Conservation (phyloP, 495 filamentous ascomycete species). For the Chaetomium tenue region DNA sequence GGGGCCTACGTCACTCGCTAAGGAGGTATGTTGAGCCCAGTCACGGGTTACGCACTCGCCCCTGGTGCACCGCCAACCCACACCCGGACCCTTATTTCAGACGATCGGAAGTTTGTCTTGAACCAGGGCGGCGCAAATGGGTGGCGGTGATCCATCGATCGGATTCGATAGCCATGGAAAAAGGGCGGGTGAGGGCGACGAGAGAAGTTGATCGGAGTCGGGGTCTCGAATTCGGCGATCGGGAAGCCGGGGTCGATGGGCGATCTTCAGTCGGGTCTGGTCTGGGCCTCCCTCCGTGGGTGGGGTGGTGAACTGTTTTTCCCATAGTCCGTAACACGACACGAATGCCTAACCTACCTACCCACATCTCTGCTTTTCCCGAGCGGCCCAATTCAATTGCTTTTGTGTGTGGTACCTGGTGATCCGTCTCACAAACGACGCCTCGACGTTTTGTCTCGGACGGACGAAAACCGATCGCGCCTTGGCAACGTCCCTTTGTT, state of each 20-base stretch:
- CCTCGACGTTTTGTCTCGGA: slow-evolving; percentile 7
- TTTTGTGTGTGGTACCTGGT: neutral
- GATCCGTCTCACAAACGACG: neutral
- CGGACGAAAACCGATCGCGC: neutral
- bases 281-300: too few species aligned
- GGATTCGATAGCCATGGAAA: neutral
- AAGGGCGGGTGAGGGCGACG: neutral
- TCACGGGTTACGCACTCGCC: neutral
- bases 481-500: neutral
- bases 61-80: too few species aligned
- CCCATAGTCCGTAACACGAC: neutral
- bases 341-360: neutral
- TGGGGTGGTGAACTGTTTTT: neutral
- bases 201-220: neutral
- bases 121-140: neutral
- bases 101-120: neutral
- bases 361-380: neutral
- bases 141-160: neutral
- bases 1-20: slow-evolving; percentile 15
- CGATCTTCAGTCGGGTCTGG: neutral
- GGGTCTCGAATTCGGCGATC: too few species aligned
- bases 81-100: neutral
- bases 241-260: too few species aligned
- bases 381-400: neutral
- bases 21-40: neutral